phyloP scores from a whole-genome alignment of 1,139 yeast genomes.

The Pichia sp. region DNA sequence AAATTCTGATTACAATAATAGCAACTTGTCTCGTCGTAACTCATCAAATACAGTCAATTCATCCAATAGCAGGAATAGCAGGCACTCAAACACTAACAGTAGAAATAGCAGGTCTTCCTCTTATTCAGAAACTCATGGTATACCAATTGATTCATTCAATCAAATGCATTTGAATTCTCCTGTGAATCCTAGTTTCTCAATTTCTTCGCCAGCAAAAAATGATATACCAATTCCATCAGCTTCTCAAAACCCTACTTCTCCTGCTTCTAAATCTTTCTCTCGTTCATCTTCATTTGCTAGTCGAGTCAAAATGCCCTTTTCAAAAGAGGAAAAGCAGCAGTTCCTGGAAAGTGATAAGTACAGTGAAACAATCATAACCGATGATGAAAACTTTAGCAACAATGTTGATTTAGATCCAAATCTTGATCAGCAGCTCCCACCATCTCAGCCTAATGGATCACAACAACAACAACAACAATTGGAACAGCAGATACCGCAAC shows the following conservation, averaged over 20 bases:
- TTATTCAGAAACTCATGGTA: slow-evolving; percentile 10
- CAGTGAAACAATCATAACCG: neutral
- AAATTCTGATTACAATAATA: neutral
- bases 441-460: neutral
- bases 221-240: slow-evolving; percentile 2
- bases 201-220: neutral
- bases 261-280: slow-evolving; percentile 4
- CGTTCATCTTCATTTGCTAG: slow-evolving; percentile 6
- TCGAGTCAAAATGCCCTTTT: slow-evolving; percentile 9
- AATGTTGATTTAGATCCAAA: no score
- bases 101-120: slow-evolving; percentile 6
- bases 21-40: slow-evolving; percentile 14
- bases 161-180: neutral
- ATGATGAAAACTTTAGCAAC: neutral
- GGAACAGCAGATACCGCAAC: no score
- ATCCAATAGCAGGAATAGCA: slow-evolving; percentile 7
- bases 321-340: neutral
- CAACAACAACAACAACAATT: neutral
- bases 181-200: neutral
- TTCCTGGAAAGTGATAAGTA: neutral
- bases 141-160: slow-evolving; percentile 12
- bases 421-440: neutral
- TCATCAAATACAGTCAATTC: slow-evolving; percentile 15
- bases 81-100: slow-evolving; percentile 1
- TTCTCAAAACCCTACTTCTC: neutral